These are phyloP conservation scores for Trapa bicornis DNA, from an alignment of 345 rosid genomes.

Conservation along the genomic window DNA sequence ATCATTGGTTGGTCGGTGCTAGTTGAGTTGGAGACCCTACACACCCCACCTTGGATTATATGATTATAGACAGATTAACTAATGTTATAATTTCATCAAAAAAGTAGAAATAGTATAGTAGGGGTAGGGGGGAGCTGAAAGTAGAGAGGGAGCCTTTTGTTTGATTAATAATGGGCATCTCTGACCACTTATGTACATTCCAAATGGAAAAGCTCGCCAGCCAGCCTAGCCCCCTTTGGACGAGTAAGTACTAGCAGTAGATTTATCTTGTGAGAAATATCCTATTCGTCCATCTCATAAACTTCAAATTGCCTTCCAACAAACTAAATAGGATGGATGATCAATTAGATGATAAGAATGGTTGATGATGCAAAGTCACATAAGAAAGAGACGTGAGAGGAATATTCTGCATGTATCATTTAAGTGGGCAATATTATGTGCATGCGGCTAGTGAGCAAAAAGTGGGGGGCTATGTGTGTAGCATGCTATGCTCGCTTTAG, in stretches of 20 bases:
- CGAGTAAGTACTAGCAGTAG: no score
- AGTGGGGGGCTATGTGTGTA: not conserved
- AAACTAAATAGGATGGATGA: no score
- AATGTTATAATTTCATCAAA: no score
- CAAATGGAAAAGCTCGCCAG: no score
- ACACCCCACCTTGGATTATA: constrained; percentile 2
- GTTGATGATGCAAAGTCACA: no score
- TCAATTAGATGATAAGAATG: no score
- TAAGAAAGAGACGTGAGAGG: not conserved
- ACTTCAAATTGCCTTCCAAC: no score
- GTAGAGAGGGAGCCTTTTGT: not conserved
- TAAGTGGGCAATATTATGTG: not conserved
- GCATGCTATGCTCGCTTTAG: not conserved
- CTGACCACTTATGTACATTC: no score
- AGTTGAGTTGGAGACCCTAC: not conserved
- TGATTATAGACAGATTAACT: not conserved
- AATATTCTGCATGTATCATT: not conserved
- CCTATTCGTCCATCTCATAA: no score
- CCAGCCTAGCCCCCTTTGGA: no score
- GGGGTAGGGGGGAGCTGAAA: no score
- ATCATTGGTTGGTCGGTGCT: constrained; percentile 14
- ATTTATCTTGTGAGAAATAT: not conserved
- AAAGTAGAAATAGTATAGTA: no score
- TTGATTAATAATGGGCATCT: not conserved
- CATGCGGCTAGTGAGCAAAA: not conserved